Conservation (phyloP, 768 basidiomycete genomes). For the Omphalotus guepiniiformis region DNA sequence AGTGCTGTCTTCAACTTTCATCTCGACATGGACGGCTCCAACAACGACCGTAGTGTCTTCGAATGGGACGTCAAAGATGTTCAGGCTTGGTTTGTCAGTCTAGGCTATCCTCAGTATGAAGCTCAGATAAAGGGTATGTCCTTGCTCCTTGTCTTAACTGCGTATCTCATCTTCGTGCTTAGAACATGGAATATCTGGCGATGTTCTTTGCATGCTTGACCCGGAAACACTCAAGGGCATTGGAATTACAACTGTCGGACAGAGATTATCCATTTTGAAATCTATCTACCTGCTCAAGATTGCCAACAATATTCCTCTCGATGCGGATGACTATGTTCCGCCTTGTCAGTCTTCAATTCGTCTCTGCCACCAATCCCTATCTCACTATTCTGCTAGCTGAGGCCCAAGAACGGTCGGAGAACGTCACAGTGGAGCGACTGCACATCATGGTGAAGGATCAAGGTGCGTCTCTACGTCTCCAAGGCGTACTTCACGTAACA, state of each 20-base stretch:
- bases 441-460: slow-evolving; percentile 69
- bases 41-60: slow-evolving; percentile 32
- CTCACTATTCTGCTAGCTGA: slow-evolving; percentile 40
- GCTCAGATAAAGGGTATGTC: slow-evolving; percentile 69
- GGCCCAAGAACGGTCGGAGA: slow-evolving; percentile 48
- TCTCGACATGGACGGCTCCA: slow-evolving; percentile 22
- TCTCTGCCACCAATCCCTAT: slow-evolving; percentile 5
- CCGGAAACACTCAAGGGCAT: slow-evolving; percentile 81
- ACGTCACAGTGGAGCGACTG: slow-evolving; percentile 60
- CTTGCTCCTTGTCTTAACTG: slow-evolving; percentile 7
- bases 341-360: slow-evolving; percentile 57
- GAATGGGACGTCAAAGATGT: slow-evolving; percentile 82
- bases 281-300: slow-evolving; percentile 89
- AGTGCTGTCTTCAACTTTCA: too few relatives aligned
- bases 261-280: slow-evolving; percentile 87
- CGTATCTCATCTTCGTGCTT: slow-evolving; percentile 15
- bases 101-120: slow-evolving; percentile 88
- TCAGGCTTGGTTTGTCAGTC: slow-evolving; percentile 65
- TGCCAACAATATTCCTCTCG: slow-evolving; percentile 76
- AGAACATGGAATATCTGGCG: slow-evolving; percentile 94
- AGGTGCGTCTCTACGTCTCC: slow-evolving; percentile 39
- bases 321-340: slow-evolving; percentile 81
- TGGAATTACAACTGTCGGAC: slow-evolving; percentile 87
- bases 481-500: slow-evolving; percentile 4
- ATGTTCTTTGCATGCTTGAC: slow-evolving; percentile 80